Evolutionary conservation across 1,139 yeast species (phyloP), one percentile per base, ranked within the genome.

Genomic region (Kodamaea fungicola): DNA sequence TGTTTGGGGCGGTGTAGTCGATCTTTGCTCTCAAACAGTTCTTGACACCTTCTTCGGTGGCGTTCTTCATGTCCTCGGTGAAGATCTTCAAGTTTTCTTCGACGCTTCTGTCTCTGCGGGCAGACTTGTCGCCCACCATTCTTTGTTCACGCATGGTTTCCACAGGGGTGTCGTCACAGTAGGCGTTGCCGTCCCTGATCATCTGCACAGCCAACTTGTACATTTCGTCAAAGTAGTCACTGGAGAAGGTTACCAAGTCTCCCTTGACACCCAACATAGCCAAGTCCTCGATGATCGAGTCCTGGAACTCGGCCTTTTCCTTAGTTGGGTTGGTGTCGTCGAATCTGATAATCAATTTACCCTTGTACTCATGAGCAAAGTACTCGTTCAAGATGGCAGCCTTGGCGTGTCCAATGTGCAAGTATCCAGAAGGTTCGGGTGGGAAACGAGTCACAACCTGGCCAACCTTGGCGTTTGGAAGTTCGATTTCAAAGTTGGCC

Each of bases 371-470:
- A 53, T 86, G 83, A 38, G 98, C 97, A 68, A 90, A 90, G 69
- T 88, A 90, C 68, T 90, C 94, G 71, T 92, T 92, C 58, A 92
- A 76, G 44, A 92, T 74, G 38, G 97, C 97, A 40, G 97, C 97
- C 67, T 92, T 92, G 46, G 96, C 97, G 60, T 92, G 98, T 52
- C 98, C 97, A 67, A 69, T 69, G 83, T 92, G 77, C 62, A 92
- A 76, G 66, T 88, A 90, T 71, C 97, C 97, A 68, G 95, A 85
- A 37, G 83, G 82, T 57, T 77, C 83, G 46, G 95, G 95, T 50
- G 97, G 97, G 80, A 92, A 92, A 70, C 98, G 85, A 38, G 97
- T 92, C 40, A 92, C 97, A 41, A 92, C 97, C 64, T 89, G 73
- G 46, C 98, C 98, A 46, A 84, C 80, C 55, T 77, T 80, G 42